Evolutionary conservation across 2,329 filamentous ascomycete species (phyloP).

Genomic region (Arthrobotrys sinensis): DNA sequence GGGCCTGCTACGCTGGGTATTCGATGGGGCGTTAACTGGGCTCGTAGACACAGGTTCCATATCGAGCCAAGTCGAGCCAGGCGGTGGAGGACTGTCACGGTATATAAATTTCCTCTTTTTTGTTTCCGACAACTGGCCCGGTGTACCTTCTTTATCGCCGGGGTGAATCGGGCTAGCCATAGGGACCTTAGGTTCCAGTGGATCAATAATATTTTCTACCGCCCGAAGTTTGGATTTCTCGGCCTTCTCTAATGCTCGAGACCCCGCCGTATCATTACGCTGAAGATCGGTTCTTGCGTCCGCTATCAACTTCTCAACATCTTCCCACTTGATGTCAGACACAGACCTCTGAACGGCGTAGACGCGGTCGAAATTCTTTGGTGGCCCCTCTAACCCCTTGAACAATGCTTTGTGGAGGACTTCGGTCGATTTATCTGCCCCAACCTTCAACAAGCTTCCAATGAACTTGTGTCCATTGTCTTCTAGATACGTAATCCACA

Average conservation of each 20-base stretch:
- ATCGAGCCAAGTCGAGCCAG: neutral
- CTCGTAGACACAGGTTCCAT: neutral
- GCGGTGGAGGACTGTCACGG: neutral
- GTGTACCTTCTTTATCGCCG: neutral
- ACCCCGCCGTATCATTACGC: too few species aligned
- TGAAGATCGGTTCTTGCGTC: too few species aligned
- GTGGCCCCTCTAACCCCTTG: neutral
- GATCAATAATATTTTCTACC: neutral
- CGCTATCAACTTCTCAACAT: neutral
- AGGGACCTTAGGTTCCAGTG: neutral
- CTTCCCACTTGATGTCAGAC: neutral
- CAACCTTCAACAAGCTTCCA: neutral
- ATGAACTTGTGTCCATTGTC: neutral
- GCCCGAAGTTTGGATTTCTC: neutral
- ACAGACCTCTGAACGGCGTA: neutral
- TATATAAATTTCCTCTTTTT: neutral
- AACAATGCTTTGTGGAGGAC: neutral
- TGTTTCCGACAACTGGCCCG: neutral
- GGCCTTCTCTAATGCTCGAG: neutral
- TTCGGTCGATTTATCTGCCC: neutral
- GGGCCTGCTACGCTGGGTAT: neutral
- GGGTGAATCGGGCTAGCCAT: neutral
- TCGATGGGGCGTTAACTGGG: neutral
- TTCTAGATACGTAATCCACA: neutral
- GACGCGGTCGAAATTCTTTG: neutral